phyloP scores from a whole-genome alignment of 768 basidiomycete genomes.

The Calocybe indica region DNA sequence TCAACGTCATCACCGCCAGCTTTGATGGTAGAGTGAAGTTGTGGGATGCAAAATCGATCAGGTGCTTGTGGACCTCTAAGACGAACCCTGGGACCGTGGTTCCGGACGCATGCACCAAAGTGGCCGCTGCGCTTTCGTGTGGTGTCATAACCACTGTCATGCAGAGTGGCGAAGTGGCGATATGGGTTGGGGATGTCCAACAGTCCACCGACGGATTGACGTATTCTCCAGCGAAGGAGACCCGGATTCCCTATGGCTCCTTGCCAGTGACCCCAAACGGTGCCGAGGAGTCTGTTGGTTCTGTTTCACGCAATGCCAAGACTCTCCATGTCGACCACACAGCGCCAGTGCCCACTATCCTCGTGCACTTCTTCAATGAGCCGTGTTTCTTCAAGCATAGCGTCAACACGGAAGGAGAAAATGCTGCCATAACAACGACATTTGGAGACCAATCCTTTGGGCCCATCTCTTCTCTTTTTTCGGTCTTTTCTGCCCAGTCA shows the following conservation, averaged over 20 bases:
- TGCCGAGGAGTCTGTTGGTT: background rate
- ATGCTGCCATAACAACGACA: conserved; percentile 21
- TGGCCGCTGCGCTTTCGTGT: conserved; percentile 36
- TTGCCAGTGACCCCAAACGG: background rate
- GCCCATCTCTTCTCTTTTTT: conserved; percentile 41
- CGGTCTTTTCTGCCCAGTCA: conserved; percentile 37
- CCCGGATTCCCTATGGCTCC: conserved; percentile 24
- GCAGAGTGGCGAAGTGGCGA: conserved; percentile 48
- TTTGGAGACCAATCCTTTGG: conserved; percentile 53
- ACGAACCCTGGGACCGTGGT: conserved; percentile 24
- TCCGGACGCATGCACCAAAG: conserved; percentile 45
- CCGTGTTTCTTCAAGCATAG: conserved; percentile 46
- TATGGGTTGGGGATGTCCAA: conserved; percentile 38
- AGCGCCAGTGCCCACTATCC: conserved; percentile 25
- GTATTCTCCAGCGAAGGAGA: conserved; percentile 14
- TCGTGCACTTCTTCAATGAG: conserved; percentile 47
- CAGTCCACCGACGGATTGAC: background rate
- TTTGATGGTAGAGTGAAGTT: conserved; percentile 66
- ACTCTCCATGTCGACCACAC: conserved; percentile 22
- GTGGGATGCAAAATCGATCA: conserved; percentile 54
- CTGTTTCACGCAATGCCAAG: conserved; percentile 4
- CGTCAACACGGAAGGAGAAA: conserved; percentile 20
- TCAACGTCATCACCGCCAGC: conserved; percentile 44
- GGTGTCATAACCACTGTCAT: conserved; percentile 46
- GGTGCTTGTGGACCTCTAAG: conserved; percentile 62